Evolutionary conservation across 2,329 filamentous ascomycete species (phyloP), one percentile per base, ranked within the genome.

Genomic region (Fusarium sp.): DNA sequence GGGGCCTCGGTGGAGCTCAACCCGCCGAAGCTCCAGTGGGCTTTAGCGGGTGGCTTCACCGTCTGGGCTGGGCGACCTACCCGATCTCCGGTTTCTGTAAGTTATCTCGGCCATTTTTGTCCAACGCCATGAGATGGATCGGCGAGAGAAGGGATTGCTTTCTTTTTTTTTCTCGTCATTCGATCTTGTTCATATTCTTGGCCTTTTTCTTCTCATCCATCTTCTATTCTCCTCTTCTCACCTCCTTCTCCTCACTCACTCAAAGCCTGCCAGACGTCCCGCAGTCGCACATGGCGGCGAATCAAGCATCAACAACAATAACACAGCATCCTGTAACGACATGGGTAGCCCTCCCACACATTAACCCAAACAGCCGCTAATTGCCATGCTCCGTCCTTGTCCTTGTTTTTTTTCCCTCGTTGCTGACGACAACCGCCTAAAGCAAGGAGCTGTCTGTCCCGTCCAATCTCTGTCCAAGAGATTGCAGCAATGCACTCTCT

Each of bases 381-480:
- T 53, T 36, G 18, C 50, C 29, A 63, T 67, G 53, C 62, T 49
- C 54, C 58, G 68, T 18, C 66, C 64, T 61, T 72, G 66, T 67
- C 25, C 25, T 27, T 27, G 25, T 27, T 27, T 27, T 70, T 72
- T 49, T 49, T 16, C 20, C 18, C 42, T 73, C 46, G 67, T 69
- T 69, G 72, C 72, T 72, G 70, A 73, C 72, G 68, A 70, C 70
- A 67, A 64, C 72, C 59, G 53, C 51, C 58, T 42, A 64, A 66
- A 61, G 64, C 59, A 50, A 69, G 60, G 63, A 56, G 44, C 25
- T 11, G 53, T 23, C 34, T n/a, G 20, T 31, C 4, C 40, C 31
- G 31, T 36, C 67, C 64, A 68, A 57, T 60, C 44, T 63, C 44
- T 10, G 33, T 8, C 51, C 56, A 18, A 18, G 18, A 33, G 44